phyloP scores from a whole-genome alignment of 1,139 yeast genomes.

The Candida glucosophila region DNA sequence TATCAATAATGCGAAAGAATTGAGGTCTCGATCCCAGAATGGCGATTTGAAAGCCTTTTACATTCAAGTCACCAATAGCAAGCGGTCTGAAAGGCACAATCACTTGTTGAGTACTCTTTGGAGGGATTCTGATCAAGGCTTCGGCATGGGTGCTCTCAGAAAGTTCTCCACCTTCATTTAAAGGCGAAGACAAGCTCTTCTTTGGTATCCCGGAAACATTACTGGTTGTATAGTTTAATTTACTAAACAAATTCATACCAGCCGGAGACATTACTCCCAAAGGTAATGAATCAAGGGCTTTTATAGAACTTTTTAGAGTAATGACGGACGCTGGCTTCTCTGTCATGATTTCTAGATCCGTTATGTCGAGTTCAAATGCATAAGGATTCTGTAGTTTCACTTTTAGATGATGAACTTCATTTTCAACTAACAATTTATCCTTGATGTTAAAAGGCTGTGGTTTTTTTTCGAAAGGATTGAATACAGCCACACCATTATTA shows the following conservation, averaged over 20 bases:
- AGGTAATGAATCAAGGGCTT: conserved; percentile 5
- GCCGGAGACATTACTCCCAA: conserved; percentile 1
- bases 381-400: conserved; percentile 73
- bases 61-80: conserved; percentile 19
- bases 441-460: conserved; percentile 9
- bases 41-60: conserved; percentile 23
- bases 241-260: neutral
- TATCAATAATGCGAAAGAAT: conserved; percentile 21
- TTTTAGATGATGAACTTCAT: conserved; percentile 45
- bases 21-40: conserved; percentile 23
- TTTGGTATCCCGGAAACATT: neutral
- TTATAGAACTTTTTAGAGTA: conserved; percentile 14
- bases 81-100: conserved; percentile 28
- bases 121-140: conserved; percentile 13
- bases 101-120: conserved; percentile 23
- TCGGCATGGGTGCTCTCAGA: neutral
- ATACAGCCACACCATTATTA: conserved; percentile 9
- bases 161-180: neutral
- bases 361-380: conserved; percentile 61
- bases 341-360: conserved; percentile 39
- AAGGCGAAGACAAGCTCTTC: neutral
- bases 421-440: conserved; percentile 40
- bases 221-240: neutral
- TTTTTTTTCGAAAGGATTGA: conserved; percentile 25
- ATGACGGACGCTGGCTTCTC: conserved; percentile 19